Evolutionary conservation across 306 rosid genomes (phyloP).

Genomic region (Chamaecrista fasciculata): DNA sequence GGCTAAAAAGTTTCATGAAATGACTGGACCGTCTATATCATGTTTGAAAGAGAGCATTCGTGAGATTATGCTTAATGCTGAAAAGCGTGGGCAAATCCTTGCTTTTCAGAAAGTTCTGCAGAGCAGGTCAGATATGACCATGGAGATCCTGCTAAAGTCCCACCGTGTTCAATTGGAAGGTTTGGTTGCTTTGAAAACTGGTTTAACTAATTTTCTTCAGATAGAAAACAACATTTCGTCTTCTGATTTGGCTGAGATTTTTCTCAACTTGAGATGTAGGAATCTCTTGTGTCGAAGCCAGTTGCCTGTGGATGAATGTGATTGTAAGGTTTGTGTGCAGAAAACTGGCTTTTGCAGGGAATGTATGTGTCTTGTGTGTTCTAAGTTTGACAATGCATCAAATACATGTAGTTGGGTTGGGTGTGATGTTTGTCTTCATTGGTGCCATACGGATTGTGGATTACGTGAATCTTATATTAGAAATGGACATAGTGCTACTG

Average conservation of each 20-base stretch:
- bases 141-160: slow-evolving; percentile 67
- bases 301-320: slow-evolving; percentile 96
- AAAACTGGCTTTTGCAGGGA: slow-evolving; percentile 93
- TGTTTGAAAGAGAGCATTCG: slow-evolving; percentile 68
- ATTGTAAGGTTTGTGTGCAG: slow-evolving; percentile 85
- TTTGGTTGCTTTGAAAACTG: slow-evolving; percentile 84
- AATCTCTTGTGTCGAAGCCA: slow-evolving; percentile 66
- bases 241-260: slow-evolving; percentile 78
- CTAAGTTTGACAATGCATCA: slow-evolving; percentile 89
- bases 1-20: slow-evolving; percentile 81
- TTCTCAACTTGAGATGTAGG: slow-evolving; percentile 71
- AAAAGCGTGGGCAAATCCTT: slow-evolving; percentile 57
- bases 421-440: slow-evolving; percentile 96
- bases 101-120: slow-evolving; percentile 70
- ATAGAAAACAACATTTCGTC: slow-evolving; percentile 47
- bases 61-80: slow-evolving; percentile 62
- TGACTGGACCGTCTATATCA: slow-evolving; percentile 51
- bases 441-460: slow-evolving; percentile 96
- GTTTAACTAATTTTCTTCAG: slow-evolving; percentile 61
- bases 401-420: slow-evolving; percentile 98
- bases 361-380: slow-evolving; percentile 95
- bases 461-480: slow-evolving; percentile 82
- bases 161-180: slow-evolving; percentile 78
- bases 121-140: slow-evolving; percentile 69
- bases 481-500: slow-evolving; percentile 73